Percentiles rank a stretch among this genome's conserved stretches.
Evolutionary conservation across 2,329 filamentous ascomycete genomes (phyloP).

Genomic region (Dothideomycetes sp.): DNA sequence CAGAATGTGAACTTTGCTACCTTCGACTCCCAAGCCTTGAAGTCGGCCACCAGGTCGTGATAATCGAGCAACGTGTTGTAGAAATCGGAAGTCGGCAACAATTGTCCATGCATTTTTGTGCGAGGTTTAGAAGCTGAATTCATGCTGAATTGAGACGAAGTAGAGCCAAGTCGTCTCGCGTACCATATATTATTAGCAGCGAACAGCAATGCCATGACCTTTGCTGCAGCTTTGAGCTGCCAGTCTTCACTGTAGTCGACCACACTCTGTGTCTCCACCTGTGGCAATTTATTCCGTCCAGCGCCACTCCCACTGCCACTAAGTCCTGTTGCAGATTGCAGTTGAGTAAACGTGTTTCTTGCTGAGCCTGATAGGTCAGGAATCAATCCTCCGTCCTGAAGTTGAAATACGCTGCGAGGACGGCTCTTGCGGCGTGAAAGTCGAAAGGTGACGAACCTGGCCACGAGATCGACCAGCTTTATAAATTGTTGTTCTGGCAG

Average conservation of each 20-base stretch:
- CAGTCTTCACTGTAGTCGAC: conserved; percentile 72
- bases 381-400: conserved; percentile 59
- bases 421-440: conserved; percentile 62
- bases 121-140: conserved; percentile 28
- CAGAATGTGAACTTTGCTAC: conserved; percentile 75
- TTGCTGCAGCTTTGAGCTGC: conserved; percentile 75
- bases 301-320: conserved; percentile 38
- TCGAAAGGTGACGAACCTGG: conserved; percentile 73
- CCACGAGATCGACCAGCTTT: conserved; percentile 64
- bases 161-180: conserved; percentile 12
- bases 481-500: conserved; percentile 60
- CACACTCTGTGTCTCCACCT: conserved; percentile 43
- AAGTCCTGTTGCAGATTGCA: conserved; percentile 66
- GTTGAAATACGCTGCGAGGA: conserved; percentile 49
- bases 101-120: conserved; percentile 49
- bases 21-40: conserved; percentile 75
- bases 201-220: conserved; percentile 72
- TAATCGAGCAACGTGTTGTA: conserved; percentile 83
- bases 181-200: conserved; percentile 60
- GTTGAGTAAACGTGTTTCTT: conserved; percentile 53
- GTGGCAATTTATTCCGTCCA: conserved; percentile 38
- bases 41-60: conserved; percentile 75
- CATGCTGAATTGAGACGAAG: conserved; percentile 13
- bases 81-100: conserved; percentile 73
- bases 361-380: conserved; percentile 62